These are phyloP conservation scores for Paraphoma chrysanthemicola DNA, from an alignment of 2,329 filamentous ascomycete species.

Conservation along the genomic window DNA sequence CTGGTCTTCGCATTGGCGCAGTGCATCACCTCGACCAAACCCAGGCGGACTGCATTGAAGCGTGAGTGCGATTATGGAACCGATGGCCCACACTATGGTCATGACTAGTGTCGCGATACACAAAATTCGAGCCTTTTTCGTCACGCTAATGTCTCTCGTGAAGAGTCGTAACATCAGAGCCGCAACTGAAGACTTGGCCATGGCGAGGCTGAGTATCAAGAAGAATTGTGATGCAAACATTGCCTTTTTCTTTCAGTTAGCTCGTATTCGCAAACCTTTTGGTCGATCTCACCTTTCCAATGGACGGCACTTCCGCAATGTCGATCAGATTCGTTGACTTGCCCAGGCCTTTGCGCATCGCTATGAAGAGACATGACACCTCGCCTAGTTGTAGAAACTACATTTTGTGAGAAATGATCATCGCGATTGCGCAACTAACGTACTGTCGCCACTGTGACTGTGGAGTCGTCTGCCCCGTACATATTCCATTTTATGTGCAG, in stretches of 20 bases:
- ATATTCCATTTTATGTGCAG: conserved; percentile 25
- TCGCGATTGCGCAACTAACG: not conserved
- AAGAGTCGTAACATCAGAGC: conserved; percentile 39
- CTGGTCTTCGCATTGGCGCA: not conserved
- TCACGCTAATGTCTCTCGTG: conserved; percentile 25
- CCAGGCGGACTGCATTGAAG: conserved; percentile 9
- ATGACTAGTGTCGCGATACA: conserved; percentile 16
- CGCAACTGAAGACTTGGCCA: conserved; percentile 38
- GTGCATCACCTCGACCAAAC: not conserved
- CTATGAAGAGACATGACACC: conserved; percentile 15
- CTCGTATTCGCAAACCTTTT: not conserved
- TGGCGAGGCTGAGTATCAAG: conserved; percentile 27
- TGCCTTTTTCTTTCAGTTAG: conserved; percentile 5
- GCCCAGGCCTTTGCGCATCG: conserved; percentile 15
- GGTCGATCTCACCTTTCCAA: conserved; percentile 8
- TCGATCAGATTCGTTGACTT: conserved; percentile 9
- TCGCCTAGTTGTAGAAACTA: conserved; percentile 17
- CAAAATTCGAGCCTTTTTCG: conserved; percentile 13
- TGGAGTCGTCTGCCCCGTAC: conserved; percentile 19
- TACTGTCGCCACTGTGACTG: conserved; percentile 17
- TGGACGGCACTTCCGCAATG: not conserved
- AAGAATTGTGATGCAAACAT: conserved; percentile 33
- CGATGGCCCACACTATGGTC: conserved; percentile 28
- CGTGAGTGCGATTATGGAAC: conserved; percentile 29
- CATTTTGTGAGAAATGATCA: not conserved